A percentile compares a stretch with the other conserved stretches of the same genome.
These are phyloP conservation scores for Penicillium palitans DNA, from an alignment of 2,329 filamentous ascomycete genomes.

Conservation along the genomic window DNA sequence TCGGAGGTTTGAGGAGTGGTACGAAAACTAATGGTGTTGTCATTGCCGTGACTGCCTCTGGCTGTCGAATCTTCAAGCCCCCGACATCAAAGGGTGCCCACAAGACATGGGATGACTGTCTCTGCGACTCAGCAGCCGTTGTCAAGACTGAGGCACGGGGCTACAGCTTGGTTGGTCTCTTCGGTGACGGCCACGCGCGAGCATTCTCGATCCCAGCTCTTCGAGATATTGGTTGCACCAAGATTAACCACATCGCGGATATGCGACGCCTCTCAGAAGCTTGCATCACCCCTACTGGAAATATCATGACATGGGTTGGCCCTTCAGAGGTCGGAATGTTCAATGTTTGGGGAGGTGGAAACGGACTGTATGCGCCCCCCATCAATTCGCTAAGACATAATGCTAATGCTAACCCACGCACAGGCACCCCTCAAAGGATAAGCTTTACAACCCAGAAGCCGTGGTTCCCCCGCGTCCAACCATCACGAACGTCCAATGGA, in stretches of 20 bases:
- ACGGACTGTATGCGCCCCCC: constrained; percentile 56
- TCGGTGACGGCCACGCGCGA: constrained; percentile 76
- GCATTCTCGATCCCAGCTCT: constrained; percentile 85
- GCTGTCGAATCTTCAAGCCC: constrained; percentile 85
- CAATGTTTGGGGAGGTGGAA: constrained; percentile 79
- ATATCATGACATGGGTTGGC: constrained; percentile 83
- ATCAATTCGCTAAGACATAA: not conserved
- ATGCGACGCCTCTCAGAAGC: constrained; percentile 68
- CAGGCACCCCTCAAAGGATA: constrained; percentile 61
- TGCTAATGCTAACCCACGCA: constrained; percentile 27
- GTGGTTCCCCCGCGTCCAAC: constrained; percentile 78
- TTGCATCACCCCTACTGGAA: constrained; percentile 72
- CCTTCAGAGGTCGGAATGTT: constrained; percentile 81
- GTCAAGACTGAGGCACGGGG: constrained; percentile 73
- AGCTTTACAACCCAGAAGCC: constrained; percentile 74
- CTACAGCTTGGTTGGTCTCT: constrained; percentile 77
- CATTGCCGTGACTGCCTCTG: constrained; percentile 70
- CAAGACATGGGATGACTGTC: constrained; percentile 78
- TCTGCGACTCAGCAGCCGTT: constrained; percentile 79
- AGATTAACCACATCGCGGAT: constrained; percentile 68
- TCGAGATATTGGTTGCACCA: constrained; percentile 73
- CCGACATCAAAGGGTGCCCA: constrained; percentile 84
- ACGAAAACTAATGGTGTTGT: constrained; percentile 75
- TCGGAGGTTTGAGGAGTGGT: constrained; percentile 75
- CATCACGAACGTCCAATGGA: constrained; percentile 95